A percentile compares a stretch with the other conserved stretches of the same genome.
These are phyloP conservation scores for Mucor piriformis DNA, from an alignment of 371 early-diverging fungal species.

Conservation along the genomic window DNA sequence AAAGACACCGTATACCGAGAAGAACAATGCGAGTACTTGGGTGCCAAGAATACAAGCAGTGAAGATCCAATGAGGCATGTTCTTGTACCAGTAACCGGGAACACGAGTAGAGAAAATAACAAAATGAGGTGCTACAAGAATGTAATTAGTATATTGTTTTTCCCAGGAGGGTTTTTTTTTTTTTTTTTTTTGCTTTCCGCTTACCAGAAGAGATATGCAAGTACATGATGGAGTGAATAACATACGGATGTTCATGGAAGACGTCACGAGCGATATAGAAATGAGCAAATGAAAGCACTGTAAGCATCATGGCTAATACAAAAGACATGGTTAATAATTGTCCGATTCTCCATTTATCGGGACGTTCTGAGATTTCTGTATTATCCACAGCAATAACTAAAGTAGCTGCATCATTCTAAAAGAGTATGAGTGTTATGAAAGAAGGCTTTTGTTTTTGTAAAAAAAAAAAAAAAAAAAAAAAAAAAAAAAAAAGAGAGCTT, in stretches of 20 bases:
- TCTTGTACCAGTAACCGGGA: conserved; percentile 82
- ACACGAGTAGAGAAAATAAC: conserved; percentile 91
- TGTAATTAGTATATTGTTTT: not conserved
- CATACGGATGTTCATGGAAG: conserved; percentile 51
- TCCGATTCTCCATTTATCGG: conserved; percentile 93
- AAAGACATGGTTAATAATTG: conserved; percentile 82
- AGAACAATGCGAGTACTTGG: conserved; percentile 86
- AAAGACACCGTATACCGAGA: conserved; percentile 80
- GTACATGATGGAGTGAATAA: conserved; percentile 86
- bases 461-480: not conserved
- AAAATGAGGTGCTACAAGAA: conserved; percentile 78
- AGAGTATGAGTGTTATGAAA: conserved; percentile 2
- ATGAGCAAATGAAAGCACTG: conserved; percentile 80
- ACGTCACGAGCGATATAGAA: conserved; percentile 76
- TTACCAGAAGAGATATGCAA: conserved; percentile 83
- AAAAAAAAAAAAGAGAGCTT: conserved; percentile 4
- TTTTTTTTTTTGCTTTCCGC: not conserved
- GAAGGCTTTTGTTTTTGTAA: no score
- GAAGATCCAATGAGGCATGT: conserved; percentile 29
- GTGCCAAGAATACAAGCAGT: conserved; percentile 78
- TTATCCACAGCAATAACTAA: conserved; percentile 92
- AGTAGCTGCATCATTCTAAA: conserved; percentile 86
- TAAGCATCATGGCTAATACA: conserved; percentile 73
- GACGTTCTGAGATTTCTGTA: conserved; percentile 80
- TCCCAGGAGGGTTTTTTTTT: not conserved